Evolutionary conservation across 768 basidiomycete genomes (phyloP), one percentile per base, ranked within the genome.

Genomic region (Tylopilus intermedius): DNA sequence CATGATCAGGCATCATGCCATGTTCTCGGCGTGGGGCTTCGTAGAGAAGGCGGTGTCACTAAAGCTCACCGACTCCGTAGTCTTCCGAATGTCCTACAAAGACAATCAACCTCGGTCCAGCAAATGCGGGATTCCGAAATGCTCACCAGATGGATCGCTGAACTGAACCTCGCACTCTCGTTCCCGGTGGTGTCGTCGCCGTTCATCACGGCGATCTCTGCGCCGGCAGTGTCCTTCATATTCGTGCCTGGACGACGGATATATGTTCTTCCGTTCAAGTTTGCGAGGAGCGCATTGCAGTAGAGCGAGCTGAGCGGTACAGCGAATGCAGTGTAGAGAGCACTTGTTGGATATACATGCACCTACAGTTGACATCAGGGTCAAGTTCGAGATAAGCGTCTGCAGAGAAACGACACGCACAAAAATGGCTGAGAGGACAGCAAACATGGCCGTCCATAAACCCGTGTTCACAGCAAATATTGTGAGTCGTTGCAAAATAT

Each of bases 401-500:
- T 9, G 13, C 8, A 10, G 33, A 38, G 7, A 21, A 47, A 26
- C 8, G 14, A 9, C 5, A 54, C 60, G 21, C 22, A 61, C 59
- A 21, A 59, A 18, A 24, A 53, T 46, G 9, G 35, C 3, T 2
- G 32, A 4, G 15, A 56, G 6, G n/a, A 51, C 10, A 7, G 74
- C 68, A 5, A 62, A 66, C 0, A 77, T 75, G 52, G 83, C 81
- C 14, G 80, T 72, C 14, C 76, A 77, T 14, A 81, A 74, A 0
- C 79, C 72, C 0, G 40, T 54, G 6, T 60, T 60, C 11, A 63
- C 50, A 0, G 53, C 37, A 21, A 55, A 61, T 5, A 64, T 26
- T 3, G 24, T 45, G 13, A 64, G 42, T 10, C 50, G 50, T 41
- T 53, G 53, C n/a, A 61, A 41, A 5, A 39, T 14, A 21, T 47